These are phyloP conservation scores for Dryadomyces quercus-mongolicae DNA, from an alignment of 2,329 filamentous ascomycete genomes.

Conservation along the genomic window DNA sequence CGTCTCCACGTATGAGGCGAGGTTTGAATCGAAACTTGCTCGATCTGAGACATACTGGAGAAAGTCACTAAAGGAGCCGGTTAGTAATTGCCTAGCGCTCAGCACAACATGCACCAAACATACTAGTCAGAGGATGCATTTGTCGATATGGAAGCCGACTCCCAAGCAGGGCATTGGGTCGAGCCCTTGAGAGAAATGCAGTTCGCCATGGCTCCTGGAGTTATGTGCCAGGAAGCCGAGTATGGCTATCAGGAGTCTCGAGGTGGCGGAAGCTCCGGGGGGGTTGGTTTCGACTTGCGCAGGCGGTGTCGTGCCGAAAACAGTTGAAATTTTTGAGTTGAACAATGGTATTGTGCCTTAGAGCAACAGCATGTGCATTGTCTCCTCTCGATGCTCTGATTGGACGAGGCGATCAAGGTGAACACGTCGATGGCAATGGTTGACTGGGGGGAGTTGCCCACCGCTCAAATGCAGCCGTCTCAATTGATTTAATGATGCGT, in stretches of 20 bases:
- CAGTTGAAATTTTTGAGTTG: not conserved
- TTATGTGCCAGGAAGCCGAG: not conserved
- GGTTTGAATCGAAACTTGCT: conserved; percentile 62
- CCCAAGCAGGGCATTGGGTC: conserved; percentile 59
- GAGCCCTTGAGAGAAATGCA: conserved; percentile 63
- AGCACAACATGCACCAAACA: conserved; percentile 13
- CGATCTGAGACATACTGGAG: conserved; percentile 68
- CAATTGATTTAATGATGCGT: not conserved
- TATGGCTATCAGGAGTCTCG: not conserved
- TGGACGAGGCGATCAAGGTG: not conserved
- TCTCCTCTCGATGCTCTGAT: not conserved
- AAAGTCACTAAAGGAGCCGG: conserved; percentile 53
- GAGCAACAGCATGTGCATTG: not conserved
- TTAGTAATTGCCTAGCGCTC: not conserved
- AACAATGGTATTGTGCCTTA: not conserved
- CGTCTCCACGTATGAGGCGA: conserved; percentile 61
- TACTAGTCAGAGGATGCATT: conserved; percentile 8
- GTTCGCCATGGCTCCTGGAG: conserved; percentile 17
- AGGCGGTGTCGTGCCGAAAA: not conserved
- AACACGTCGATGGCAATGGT: not conserved
- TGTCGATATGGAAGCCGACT: conserved; percentile 56
- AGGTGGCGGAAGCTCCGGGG: not conserved
- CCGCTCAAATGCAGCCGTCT: not conserved
- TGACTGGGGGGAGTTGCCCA: not conserved
- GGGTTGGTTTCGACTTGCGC: not conserved